Evolutionary conservation across 2,329 filamentous ascomycete species (phyloP), one percentile per base, ranked within the genome.

Genomic region (Alternaria sp.): DNA sequence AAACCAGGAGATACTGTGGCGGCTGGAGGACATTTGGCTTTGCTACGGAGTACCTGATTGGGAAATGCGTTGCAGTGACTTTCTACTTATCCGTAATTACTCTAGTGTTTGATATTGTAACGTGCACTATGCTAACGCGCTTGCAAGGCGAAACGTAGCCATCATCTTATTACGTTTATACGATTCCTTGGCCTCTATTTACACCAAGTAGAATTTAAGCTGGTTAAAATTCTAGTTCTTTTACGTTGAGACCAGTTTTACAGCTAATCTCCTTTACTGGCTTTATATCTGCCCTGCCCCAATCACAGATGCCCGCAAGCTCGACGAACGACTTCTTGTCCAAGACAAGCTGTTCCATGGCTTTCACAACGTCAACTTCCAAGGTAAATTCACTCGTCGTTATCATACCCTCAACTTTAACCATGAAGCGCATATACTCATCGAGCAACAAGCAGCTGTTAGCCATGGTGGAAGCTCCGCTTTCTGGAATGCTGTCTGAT

Each of bases 1-100:
- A 72, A 77, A 60, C 78, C 79, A 0, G 79, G 77, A 5, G 77
- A 79, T 54, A 78, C 75, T 3, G 74, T 79, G 33, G 71, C 70
- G 44, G 77, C 77, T 17, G 77, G 77, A 7, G 68, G 68, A 4
- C 69, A 71, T 56, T 66, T 79, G 17, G 72, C 71, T 3, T 56
- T 79, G 42, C 26, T 72, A 36, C 36, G 56, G 5, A 61, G 51
- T 40, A 34, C 14, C 26, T 58, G 34, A 17, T 9, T 36, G 13
- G 31, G 13, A 21, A 24, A 4, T 13, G 40, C 4, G 8, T 14
- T 33, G 9, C 7, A 10, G 5, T 34, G 3, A 34, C 3, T 7
- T 23, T 23, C 17, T 5, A 39, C 17, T 21, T 39, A 10, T 10
- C 5, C 10, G 17, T 24, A 31, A 8, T 31, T 4, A 11, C 23